Percentiles rank a stretch among this genome's conserved stretches.
These are phyloP conservation scores for Malus fusca DNA, from an alignment of 306 rosid genomes.

Conservation along the genomic window DNA sequence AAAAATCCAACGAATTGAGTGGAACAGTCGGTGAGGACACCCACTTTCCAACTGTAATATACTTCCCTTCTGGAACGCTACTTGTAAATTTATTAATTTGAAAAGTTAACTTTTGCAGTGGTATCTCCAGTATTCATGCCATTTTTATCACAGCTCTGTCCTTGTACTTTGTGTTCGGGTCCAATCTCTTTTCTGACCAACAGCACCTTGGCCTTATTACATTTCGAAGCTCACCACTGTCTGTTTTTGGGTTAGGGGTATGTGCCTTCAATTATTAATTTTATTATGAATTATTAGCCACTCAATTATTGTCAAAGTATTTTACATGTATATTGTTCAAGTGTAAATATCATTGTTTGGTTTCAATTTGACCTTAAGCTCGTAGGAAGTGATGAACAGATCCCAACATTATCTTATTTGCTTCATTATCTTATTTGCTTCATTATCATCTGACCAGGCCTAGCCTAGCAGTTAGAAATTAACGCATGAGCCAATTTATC, in stretches of 20 bases:
- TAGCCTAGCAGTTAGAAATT: neutral
- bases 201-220: constrained; percentile 35
- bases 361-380: neutral
- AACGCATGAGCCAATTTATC: neutral
- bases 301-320: neutral
- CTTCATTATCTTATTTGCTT: neutral
- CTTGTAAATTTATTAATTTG: constrained; percentile 13
- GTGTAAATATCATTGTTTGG: neutral
- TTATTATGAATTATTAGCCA: neutral
- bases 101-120: constrained; percentile 30
- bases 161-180: constrained; percentile 51
- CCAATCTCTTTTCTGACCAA: constrained; percentile 60
- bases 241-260: constrained; percentile 52
- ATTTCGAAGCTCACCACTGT: constrained; percentile 44
- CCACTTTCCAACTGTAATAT: neutral
- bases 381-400: neutral
- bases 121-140: constrained; percentile 55
- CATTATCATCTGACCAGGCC: neutral
- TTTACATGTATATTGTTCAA: neutral
- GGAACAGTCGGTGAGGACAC: constrained; percentile 48
- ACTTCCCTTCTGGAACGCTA: neutral
- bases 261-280: neutral
- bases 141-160: constrained; percentile 45
- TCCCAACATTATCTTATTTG: neutral
- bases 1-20: constrained; percentile 50